Evolutionary conservation across 768 basidiomycete genomes (phyloP).

Genomic region (Hortiboletus campestris): DNA sequence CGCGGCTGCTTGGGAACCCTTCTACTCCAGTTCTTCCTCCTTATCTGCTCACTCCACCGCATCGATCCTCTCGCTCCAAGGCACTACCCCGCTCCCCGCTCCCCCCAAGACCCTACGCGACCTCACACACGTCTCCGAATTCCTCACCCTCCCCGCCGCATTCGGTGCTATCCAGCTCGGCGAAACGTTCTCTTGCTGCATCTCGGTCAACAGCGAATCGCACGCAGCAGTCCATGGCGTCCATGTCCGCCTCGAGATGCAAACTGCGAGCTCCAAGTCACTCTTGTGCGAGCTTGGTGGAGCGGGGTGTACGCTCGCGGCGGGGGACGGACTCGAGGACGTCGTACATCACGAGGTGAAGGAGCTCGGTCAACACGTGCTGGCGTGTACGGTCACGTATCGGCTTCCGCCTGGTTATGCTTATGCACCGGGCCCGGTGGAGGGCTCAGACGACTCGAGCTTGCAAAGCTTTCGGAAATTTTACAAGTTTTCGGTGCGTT

Average conservation of each 20-base stretch:
- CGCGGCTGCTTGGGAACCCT: constrained; percentile 79
- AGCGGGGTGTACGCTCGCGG: constrained; percentile 42
- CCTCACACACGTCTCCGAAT: constrained; percentile 72
- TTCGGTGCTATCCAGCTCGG: constrained; percentile 89
- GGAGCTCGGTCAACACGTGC: constrained; percentile 87
- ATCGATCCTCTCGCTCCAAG: constrained; percentile 75
- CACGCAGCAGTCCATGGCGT: constrained; percentile 61
- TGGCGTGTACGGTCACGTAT: constrained; percentile 84
- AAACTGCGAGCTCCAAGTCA: constrained; percentile 69
- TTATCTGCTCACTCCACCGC: constrained; percentile 81
- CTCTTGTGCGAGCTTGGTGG: constrained; percentile 65
- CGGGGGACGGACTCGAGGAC: constrained; percentile 62
- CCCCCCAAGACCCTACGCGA: constrained; percentile 85
- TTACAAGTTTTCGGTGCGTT: constrained; percentile 85
- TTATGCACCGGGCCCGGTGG: constrained; percentile 45
- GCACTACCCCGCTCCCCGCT: constrained; percentile 61
- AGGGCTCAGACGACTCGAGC: constrained; percentile 51
- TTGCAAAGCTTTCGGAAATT: constrained; percentile 81
- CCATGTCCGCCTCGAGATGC: constrained; percentile 77
- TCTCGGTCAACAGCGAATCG: constrained; percentile 82
- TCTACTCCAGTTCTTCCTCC: constrained; percentile 79
- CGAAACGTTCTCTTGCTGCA: constrained; percentile 80
- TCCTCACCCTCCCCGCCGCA: constrained; percentile 76
- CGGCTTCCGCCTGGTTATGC: constrained; percentile 61
- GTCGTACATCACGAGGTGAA: constrained; percentile 88